Evolutionary conservation across 2,329 filamentous ascomycete genomes (phyloP), one percentile per base, ranked within the genome.

Genomic region (Aspergillus uvarum): DNA sequence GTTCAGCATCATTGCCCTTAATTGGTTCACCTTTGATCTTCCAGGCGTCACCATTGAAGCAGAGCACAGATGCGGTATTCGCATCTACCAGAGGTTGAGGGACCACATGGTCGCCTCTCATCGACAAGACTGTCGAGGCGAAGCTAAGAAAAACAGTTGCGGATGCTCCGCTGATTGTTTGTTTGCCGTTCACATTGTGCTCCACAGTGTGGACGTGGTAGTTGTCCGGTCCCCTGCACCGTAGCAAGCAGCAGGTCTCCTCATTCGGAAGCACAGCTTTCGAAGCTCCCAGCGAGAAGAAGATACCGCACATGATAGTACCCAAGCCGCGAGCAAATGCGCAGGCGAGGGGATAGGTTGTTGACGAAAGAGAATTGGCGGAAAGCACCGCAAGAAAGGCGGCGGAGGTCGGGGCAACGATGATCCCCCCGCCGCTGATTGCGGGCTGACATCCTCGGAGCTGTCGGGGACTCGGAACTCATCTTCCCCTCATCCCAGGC

Each of bases 11-110:
- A 71, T 96, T 97, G 59, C 87, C 90, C 38, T 69, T 61, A 5
- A 96, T 80, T 1, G 74, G 68, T 10, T 82, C 68, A 35, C 82
- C 82, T 8, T 76, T 77, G 53, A 96, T 82, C 59, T 84, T 88
- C 95, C 95, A 99, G 1, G 92, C 94, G 74, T 99, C 95, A 48
- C 95, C 95, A 71, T 99, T 99, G 95, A 95, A 99, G 82, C 94
- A 97, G 2, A 99, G 81, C 0, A 91, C 80, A 1, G 89, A 91
- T 4, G 82, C 81, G 0, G 82, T 83, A 0, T 67, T 63, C 2
- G 71, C 42, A 65, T 89, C 84, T 47, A 83, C 74, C 4, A 96
- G 83, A 2, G 95, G 95, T 74, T 98, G 95, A 35, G 78, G 73
- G 6, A 88, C 85, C 53, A 95, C 72, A 63, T 85, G 80, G 53